Evolutionary conservation across 2,329 filamentous ascomycete genomes (phyloP), one percentile per base, ranked within the genome.

Genomic region (Alternaria incomplexa): DNA sequence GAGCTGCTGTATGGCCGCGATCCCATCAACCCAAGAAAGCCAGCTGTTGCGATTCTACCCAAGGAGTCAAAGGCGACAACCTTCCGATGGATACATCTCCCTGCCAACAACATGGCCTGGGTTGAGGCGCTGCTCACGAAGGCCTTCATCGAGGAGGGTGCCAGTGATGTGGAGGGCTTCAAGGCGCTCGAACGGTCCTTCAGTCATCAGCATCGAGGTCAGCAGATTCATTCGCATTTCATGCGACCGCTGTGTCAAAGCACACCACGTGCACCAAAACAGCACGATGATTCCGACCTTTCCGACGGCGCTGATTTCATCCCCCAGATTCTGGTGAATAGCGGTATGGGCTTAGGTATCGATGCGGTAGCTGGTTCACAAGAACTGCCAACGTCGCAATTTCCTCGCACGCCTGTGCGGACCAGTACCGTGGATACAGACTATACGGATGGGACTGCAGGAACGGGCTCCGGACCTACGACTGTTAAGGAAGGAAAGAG

Each of bases 51-150:
- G 9, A 79, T 82, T 9, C 58, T 82, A 9, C 80, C 81, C 9
- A 77, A 71, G 10, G 78, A 82, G n/a, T 74, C 77, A 15, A 82
- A 81, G 59, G 73, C 78, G 10, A 81, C 81, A 13, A 75, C 69
- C 23, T 83, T 83, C 44, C 71, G 82, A 20, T 83, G 82, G 82
- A 82, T 83, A 32, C 82, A 83, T 69, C 69, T 83, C 6, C 82
- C 82, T 15, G 81, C 80, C 0, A 83, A 83, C 58, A 84, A 87
- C 72, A 84, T 88, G 70, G 84, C 85, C 1, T 90, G 88, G 88
- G 85, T 87, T 5, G 88, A 90, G 75, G 84, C 87, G 0, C 79
- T 90, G 2, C 77, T 90, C n/a, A 87, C 87, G 1, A 90, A 90
- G 66, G 84, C 84, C 8, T 90, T 90, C 67, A 86, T 90, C 32